Percentiles rank a stretch among this genome's conserved stretches.
These are phyloP conservation scores for Globisporangium perplexum DNA, from an alignment of 352 stramenopile genomes.

Conservation along the genomic window DNA sequence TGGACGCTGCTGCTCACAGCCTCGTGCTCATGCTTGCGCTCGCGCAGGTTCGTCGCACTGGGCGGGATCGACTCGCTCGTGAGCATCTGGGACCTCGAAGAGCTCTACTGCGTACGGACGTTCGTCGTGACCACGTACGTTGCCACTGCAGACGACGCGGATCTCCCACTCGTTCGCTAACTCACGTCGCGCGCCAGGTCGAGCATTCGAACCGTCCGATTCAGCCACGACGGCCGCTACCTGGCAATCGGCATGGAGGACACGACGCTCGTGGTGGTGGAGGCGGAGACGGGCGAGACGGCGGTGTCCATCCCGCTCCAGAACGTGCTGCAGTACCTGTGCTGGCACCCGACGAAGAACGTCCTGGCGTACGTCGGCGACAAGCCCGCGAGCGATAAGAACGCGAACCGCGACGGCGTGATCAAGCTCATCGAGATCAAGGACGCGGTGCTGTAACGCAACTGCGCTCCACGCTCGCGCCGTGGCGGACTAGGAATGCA, in stretches of 20 bases:
- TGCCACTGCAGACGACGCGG: neutral
- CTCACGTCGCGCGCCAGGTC: constrained; percentile 23
- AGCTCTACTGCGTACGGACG: constrained; percentile 81
- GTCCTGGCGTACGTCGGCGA: constrained; percentile 82
- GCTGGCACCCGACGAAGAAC: constrained; percentile 81
- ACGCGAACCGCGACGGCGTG: constrained; percentile 71
- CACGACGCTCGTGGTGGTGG: constrained; percentile 55
- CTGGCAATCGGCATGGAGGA: constrained; percentile 79
- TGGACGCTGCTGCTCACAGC: neutral
- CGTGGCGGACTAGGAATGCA: neutral
- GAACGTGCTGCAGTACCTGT: constrained; percentile 67
- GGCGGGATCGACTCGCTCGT: constrained; percentile 82
- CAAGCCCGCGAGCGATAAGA: constrained; percentile 69
- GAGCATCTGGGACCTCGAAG: constrained; percentile 81
- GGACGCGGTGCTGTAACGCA: constrained; percentile 14
- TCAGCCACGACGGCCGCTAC: constrained; percentile 67
- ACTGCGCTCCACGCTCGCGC: neutral
- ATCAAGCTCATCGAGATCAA: constrained; percentile 84
- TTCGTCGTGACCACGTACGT: constrained; percentile 73
- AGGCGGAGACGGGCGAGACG: constrained; percentile 54
- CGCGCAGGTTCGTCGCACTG: constrained; percentile 53
- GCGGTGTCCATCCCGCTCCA: constrained; percentile 61
- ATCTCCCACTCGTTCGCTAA: neutral
- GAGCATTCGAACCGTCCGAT: constrained; percentile 74
- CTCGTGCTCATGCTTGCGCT: neutral